Conservation (phyloP, 164 flowering plant genomes). For the Tetrastigma voinierianum region DNA sequence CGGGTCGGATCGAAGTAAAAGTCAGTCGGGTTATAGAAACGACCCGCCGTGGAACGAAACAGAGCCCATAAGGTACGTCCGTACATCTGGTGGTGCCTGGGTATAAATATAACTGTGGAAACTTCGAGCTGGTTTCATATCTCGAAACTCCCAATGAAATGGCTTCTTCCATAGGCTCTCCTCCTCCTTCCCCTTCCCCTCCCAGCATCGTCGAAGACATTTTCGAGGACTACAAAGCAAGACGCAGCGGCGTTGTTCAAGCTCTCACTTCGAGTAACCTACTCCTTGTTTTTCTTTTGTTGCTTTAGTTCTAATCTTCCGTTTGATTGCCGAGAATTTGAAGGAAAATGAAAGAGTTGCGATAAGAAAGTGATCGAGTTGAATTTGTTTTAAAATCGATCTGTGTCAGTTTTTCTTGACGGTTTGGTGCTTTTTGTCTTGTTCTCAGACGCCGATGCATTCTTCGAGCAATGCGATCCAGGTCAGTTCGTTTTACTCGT, state of each 20-base stretch:
- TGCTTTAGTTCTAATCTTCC: not conserved
- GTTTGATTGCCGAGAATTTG: not conserved
- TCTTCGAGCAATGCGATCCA: slow-evolving; percentile 47
- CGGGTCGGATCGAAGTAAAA: too few relatives aligned
- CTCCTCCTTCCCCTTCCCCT: slow-evolving; percentile 36
- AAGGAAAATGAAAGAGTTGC: not conserved
- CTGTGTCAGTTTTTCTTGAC: not conserved
- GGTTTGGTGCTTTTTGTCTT: not conserved
- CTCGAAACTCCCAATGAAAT: slow-evolving; percentile 2
- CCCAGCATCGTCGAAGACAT: slow-evolving; percentile 43
- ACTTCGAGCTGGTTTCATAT: too few relatives aligned
- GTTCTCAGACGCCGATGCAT: slow-evolving; percentile 41
- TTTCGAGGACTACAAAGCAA: slow-evolving; percentile 37
- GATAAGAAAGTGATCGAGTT: not conserved
- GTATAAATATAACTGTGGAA: too few relatives aligned
- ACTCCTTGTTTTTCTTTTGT: not conserved
- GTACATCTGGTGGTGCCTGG: too few relatives aligned
- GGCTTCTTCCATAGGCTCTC: slow-evolving; percentile 25
- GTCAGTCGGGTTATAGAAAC: too few relatives aligned
- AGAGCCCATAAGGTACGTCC: too few relatives aligned
- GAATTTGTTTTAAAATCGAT: not conserved
- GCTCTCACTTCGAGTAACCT: slow-evolving; percentile 32
- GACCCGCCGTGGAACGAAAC: too few relatives aligned
- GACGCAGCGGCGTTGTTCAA: slow-evolving; percentile 31
- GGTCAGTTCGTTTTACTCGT: slow-evolving; percentile 17